Percentiles rank a stretch among this genome's conserved stretches.
Conservation (phyloP, 2,329 filamentous ascomycete genomes). For the Metarhizium brunneum region DNA sequence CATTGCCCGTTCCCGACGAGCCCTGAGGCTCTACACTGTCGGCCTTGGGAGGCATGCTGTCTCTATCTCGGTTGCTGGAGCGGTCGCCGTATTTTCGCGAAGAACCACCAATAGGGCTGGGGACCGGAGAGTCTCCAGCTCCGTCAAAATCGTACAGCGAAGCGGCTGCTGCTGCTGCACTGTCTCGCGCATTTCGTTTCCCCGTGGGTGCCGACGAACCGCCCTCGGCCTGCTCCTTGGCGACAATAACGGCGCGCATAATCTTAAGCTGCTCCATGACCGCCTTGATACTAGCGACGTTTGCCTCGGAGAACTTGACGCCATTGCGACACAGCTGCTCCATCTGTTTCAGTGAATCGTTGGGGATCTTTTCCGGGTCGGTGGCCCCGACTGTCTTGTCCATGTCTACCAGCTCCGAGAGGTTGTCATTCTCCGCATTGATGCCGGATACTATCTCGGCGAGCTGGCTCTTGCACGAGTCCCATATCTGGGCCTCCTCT, state of each 20-base stretch:
- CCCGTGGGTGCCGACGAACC: slow-evolving; percentile 10
- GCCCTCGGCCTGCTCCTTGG: slow-evolving; percentile 32
- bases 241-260: slow-evolving; percentile 31
- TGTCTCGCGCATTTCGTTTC: slow-evolving; percentile 15
- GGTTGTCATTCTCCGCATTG: slow-evolving; percentile 33
- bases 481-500: slow-evolving; percentile 35
- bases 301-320: slow-evolving; percentile 30
- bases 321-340: slow-evolving; percentile 33
- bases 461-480: slow-evolving; percentile 28
- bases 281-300: slow-evolving; percentile 24
- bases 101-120: slow-evolving; percentile 29
- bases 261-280: slow-evolving; percentile 34
- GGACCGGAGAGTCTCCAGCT: slow-evolving; percentile 34
- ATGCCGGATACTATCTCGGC: slow-evolving; percentile 29
- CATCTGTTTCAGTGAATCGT: slow-evolving; percentile 30
- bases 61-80: slow-evolving; percentile 32
- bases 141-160: slow-evolving; percentile 36
- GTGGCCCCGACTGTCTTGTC: slow-evolving; percentile 31
- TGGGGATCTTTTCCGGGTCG: slow-evolving; percentile 27
- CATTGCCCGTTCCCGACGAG: slow-evolving; percentile 11
- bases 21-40: slow-evolving; percentile 48
- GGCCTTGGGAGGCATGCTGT: slow-evolving; percentile 45
- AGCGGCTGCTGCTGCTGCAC: slow-evolving; percentile 15
- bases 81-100: slow-evolving; percentile 27
- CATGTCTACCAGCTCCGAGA: slow-evolving; percentile 27